These are phyloP conservation scores for Haplosporangium sp. DNA, from an alignment of 371 early-diverging fungal species.

Conservation along the genomic window DNA sequence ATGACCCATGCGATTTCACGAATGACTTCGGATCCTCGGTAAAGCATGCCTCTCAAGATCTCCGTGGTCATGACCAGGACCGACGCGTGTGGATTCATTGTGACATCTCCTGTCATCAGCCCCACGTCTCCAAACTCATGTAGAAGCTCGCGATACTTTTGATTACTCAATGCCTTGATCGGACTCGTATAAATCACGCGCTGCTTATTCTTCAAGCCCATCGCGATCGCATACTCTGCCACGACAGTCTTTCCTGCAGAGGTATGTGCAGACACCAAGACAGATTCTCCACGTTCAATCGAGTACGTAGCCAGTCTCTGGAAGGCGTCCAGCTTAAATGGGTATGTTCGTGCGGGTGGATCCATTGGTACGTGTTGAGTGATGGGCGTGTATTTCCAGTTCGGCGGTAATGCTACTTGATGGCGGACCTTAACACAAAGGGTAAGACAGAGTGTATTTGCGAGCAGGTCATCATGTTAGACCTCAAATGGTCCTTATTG, in stretches of 20 bases:
- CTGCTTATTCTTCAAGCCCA: constrained; percentile 91
- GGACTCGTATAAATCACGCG: constrained; percentile 99
- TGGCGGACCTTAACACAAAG: constrained; percentile 77
- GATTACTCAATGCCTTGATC: constrained; percentile 99
- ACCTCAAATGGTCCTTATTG: background rate
- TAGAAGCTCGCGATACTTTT: constrained; percentile 98
- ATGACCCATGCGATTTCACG: constrained; percentile 99
- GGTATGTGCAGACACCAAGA: constrained; percentile 98
- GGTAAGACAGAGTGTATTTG: background rate
- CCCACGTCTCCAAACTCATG: constrained; percentile 99
- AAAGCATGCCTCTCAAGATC: constrained; percentile 99
- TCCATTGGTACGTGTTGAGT: constrained; percentile 81
- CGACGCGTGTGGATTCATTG: constrained; percentile 96
- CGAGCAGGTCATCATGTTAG: background rate
- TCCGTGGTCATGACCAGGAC: constrained; percentile 99
- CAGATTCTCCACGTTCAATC: constrained; percentile 96
- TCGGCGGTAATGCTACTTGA: constrained; percentile 92
- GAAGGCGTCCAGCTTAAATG: constrained; percentile 97
- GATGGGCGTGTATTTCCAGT: constrained; percentile 87
- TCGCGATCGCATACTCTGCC: constrained; percentile 99
- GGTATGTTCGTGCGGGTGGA: constrained; percentile 89
- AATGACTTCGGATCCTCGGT: constrained; percentile 97
- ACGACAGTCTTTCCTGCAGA: constrained; percentile 99
- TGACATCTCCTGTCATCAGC: constrained; percentile 99
- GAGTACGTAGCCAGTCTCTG: constrained; percentile 91